Percentiles rank a stretch among this genome's conserved stretches.
phyloP scores from a whole-genome alignment of 108 stramenopile genomes.

The Fragilariopsis cylindrus region DNA sequence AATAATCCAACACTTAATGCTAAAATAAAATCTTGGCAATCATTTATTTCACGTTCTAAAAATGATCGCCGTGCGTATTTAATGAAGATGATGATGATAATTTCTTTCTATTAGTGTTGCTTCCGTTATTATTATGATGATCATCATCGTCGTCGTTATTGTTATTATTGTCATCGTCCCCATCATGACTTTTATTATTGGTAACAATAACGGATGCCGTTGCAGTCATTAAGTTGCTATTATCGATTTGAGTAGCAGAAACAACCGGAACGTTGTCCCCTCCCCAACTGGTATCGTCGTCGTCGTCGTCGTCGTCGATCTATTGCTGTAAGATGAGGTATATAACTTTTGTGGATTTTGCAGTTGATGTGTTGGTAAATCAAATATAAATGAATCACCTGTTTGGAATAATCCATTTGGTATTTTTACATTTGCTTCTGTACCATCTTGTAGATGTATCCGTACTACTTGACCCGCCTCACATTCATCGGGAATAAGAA shows the following conservation, averaged over 20 bases:
- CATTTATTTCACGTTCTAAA: conserved; percentile 55
- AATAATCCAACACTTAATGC: conserved; percentile 60
- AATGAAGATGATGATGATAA: neutral
- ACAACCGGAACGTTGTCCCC: neutral
- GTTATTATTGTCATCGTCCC: neutral
- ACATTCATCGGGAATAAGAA: conserved; percentile 26
- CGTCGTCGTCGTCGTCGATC: neutral
- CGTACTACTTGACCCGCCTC: conserved; percentile 39
- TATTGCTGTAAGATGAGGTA: neutral
- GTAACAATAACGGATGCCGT: neutral
- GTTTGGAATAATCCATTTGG: conserved; percentile 40
- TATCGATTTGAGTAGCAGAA: neutral
- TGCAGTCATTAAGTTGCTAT: neutral
- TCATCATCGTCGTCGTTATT: neutral
- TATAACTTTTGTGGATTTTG: conserved; percentile 20
- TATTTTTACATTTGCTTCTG: conserved; percentile 53
- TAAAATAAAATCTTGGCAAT: conserved; percentile 44
- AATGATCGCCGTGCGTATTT: conserved; percentile 8
- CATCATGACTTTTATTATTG: neutral
- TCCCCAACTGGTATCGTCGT: neutral
- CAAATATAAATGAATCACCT: conserved; percentile 68
- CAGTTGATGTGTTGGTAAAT: conserved; percentile 42
- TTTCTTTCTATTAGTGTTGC: conserved; percentile 1
- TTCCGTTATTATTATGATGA: neutral
- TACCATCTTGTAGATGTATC: conserved; percentile 60